Evolutionary conservation across 164 flowering plant genomes (phyloP).

Genomic region (Macadamia tetraphylla): DNA sequence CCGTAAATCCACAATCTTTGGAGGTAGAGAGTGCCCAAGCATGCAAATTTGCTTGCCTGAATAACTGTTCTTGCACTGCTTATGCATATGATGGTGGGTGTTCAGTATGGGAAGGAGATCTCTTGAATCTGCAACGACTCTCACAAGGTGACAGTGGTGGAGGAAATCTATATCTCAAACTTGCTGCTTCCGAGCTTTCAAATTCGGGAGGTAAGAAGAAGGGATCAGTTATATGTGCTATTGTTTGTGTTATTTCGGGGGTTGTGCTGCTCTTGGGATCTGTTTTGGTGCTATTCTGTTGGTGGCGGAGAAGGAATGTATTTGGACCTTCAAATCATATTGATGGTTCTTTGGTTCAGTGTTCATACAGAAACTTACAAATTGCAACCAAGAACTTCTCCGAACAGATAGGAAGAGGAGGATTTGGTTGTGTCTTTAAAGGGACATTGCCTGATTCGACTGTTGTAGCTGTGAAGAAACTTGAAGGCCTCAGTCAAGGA

Average conservation of each 20-base stretch:
- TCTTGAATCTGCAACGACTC: constrained; percentile 16
- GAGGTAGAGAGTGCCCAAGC: constrained; percentile 11
- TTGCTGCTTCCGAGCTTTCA: constrained; percentile 17
- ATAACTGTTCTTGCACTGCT: constrained; percentile 33
- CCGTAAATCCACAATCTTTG: constrained; percentile 10
- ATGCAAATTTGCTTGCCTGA: constrained; percentile 26
- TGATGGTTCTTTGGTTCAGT: too few species aligned
- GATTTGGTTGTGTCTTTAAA: constrained; percentile 49
- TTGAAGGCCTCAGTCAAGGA: constrained; percentile 43
- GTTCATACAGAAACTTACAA: not conserved
- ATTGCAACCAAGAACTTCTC: not conserved
- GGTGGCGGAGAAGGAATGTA: not conserved
- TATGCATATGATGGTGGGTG: constrained; percentile 20
- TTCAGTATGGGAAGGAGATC: constrained; percentile 25
- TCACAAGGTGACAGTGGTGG: constrained; percentile 16
- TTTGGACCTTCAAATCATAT: not conserved
- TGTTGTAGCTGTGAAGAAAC: constrained; percentile 43
- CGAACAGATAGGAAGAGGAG: constrained; percentile 35
- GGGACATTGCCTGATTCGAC: constrained; percentile 41
- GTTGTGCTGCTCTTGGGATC: not conserved
- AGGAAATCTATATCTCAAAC: constrained; percentile 13
- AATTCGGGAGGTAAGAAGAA: not conserved
- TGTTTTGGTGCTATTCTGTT: not conserved
- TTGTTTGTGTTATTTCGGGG: not conserved
- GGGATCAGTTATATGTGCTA: too few species aligned